Percentiles rank a stretch among this genome's conserved stretches.
Evolutionary conservation across 805 yeast genomes (phyloP).

Genomic region (Candida pini): DNA sequence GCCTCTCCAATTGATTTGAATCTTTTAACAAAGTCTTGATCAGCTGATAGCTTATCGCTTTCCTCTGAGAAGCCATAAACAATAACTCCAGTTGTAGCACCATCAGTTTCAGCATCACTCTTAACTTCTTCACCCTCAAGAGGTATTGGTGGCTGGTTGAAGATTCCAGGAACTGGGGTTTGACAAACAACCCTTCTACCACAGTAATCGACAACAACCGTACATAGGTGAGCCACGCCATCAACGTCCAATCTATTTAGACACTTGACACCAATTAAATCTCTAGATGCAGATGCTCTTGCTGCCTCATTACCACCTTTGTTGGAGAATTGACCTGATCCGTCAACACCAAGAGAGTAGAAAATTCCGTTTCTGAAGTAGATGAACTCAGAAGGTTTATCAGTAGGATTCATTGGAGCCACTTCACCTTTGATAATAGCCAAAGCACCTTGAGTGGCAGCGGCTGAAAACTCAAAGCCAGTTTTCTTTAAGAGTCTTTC

Average conservation of each 20-base stretch:
- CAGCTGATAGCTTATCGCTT: constrained; percentile 41
- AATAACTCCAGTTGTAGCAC: constrained; percentile 41
- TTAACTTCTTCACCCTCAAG: constrained; percentile 37
- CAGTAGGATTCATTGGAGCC: constrained; percentile 75
- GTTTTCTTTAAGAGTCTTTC: constrained; percentile 71
- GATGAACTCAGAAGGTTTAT: constrained; percentile 54
- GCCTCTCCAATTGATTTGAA: constrained; percentile 62
- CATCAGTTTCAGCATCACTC: constrained; percentile 29
- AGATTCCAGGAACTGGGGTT: constrained; percentile 93
- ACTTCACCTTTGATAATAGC: constrained; percentile 70
- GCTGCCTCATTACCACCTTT: constrained; percentile 86
- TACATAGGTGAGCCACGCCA: constrained; percentile 66
- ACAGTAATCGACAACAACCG: constrained; percentile 84
- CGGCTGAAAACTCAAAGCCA: constrained; percentile 67
- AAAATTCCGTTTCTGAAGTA: constrained; percentile 80
- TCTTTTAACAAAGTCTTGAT: constrained; percentile 47
- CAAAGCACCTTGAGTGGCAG: constrained; percentile 76
- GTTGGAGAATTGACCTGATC: constrained; percentile 54
- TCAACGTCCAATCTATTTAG: constrained; percentile 60
- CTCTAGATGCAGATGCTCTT: constrained; percentile 72
- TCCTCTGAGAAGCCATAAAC: constrained; percentile 73
- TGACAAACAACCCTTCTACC: constrained; percentile 89
- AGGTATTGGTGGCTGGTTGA: constrained; percentile 38
- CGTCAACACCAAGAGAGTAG: constrained; percentile 73
- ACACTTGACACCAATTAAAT: constrained; percentile 63